Percentiles rank a stretch among this genome's conserved stretches.
These are phyloP conservation scores for Periconia sp. DNA, from an alignment of 2,329 filamentous ascomycete species.

Conservation along the genomic window DNA sequence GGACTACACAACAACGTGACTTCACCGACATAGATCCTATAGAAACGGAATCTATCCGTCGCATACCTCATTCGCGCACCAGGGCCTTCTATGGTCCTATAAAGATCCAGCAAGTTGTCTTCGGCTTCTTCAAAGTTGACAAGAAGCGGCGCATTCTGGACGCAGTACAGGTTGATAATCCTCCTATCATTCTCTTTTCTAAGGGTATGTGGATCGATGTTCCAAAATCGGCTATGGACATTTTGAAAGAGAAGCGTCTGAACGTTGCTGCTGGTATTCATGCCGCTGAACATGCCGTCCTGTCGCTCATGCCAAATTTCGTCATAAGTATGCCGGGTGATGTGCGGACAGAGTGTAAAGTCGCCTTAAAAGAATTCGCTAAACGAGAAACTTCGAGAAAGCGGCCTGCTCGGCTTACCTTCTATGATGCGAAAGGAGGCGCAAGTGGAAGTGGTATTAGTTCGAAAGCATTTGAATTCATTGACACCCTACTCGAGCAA, in stretches of 20 bases:
- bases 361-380: conserved; percentile 84
- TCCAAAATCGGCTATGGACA: conserved; percentile 77
- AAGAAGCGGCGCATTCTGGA: conserved; percentile 84
- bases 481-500: conserved; percentile 77
- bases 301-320: conserved; percentile 87
- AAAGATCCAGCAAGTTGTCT: conserved; percentile 85
- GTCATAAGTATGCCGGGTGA: conserved; percentile 90
- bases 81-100: conserved; percentile 87
- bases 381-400: conserved; percentile 73
- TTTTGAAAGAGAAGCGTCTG: conserved; percentile 73
- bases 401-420: conserved; percentile 84
- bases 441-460: conserved; percentile 83
- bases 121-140: conserved; percentile 98
- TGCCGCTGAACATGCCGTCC: conserved; percentile 89
- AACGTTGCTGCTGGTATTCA: conserved; percentile 91
- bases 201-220: conserved; percentile 98
- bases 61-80: conserved; percentile 67
- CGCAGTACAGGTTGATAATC: conserved; percentile 90
- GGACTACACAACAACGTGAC: conserved; percentile 92
- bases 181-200: conserved; percentile 81
- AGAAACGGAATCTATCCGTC: conserved; percentile 86
- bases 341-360: conserved; percentile 93
- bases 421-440: conserved; percentile 95
- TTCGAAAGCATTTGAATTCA: conserved; percentile 91
- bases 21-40: conserved; percentile 93